Evolutionary conservation across 2,329 filamentous ascomycete genomes (phyloP), one percentile per base, ranked within the genome.

Genomic region (Beauveria caledonica): DNA sequence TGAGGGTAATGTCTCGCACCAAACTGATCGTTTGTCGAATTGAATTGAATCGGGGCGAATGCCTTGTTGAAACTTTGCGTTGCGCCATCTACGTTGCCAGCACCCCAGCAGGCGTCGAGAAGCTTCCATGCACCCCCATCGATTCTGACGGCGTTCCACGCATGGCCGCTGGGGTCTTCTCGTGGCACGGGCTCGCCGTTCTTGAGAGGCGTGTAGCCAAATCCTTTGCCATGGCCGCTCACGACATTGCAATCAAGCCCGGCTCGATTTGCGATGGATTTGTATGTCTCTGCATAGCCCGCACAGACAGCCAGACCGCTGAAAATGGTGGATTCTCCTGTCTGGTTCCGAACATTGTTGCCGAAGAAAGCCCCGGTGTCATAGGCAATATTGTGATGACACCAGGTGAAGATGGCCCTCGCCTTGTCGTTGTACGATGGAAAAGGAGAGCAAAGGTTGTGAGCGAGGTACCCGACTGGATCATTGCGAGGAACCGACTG

Each of bases 141-240:
- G 62, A 97, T 91, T 56, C 85, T 82, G 7, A 97, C 90, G 0
- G 89, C 92, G 68, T 96, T 97, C 94, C 94, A 97, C 0, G 94
- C 93, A 72, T 97, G 93, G 1, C 84, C 83, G 5, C 75, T 79
- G 0, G 82, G 75, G 57, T 86, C 77, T 21, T 80, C 81, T 0
- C 84, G 80, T 2, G 92, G 92, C 0, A 88, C 71, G 0, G 82
- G 76, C 57, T 88, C 79, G 3, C 88, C 89, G 0, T 85, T 80
- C 44, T 79, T 76, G 8, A 92, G 74, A 0, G 85, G 73, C 0
- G 70, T 72, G 72, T 92, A 87, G 1, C 92, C 90, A 66, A 82
- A 93, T 0, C 94, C 94, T 73, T 97, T 97, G 39, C 92, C 90
- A 66, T 94, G 88, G 2, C 93, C 92, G 1, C 77, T 76, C 1